Conservation (phyloP, 768 basidiomycete species). For the Rhodotorula diobovata region DNA sequence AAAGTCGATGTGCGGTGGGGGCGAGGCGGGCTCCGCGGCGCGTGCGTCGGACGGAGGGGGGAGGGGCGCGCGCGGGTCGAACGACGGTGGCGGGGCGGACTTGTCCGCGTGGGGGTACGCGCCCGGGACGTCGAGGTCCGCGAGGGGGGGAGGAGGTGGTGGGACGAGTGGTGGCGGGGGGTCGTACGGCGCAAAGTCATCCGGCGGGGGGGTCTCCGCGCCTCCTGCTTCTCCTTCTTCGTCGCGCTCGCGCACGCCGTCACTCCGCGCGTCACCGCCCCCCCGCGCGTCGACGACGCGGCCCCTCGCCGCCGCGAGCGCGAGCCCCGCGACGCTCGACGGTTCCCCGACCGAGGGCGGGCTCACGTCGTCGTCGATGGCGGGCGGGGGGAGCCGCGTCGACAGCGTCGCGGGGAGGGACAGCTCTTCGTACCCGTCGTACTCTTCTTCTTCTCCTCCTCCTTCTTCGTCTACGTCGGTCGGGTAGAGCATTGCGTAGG, state of each 20-base stretch:
- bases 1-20: background rate
- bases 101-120: too few species aligned
- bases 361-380: slow-evolving; percentile 39
- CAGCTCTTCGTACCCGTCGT: slow-evolving; percentile 43
- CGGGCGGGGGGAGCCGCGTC: slow-evolving; percentile 25
- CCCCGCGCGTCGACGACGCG: background rate
- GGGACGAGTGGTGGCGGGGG: background rate
- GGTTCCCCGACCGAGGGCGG: slow-evolving; percentile 23
- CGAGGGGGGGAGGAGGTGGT: too few species aligned
- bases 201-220: background rate
- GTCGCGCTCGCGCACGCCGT: too few species aligned
- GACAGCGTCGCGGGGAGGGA: slow-evolving; percentile 13
- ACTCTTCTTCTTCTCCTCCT: too few species aligned
- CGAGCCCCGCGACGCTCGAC: background rate
- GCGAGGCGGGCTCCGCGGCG: background rate
- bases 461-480: slow-evolving; percentile 17
- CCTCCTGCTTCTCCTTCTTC: background rate
- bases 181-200: background rate
- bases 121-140: too few species aligned
- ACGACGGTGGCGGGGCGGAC: background rate
- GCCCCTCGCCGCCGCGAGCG: background rate
- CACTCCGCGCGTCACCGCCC: too few species aligned
- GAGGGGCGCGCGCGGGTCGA: background rate
- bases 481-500: background rate
- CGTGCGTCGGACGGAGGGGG: background rate